Percentiles rank a stretch among this genome's conserved stretches.
Conservation (phyloP, 768 basidiomycete genomes). For the Mrakia gelida region DNA sequence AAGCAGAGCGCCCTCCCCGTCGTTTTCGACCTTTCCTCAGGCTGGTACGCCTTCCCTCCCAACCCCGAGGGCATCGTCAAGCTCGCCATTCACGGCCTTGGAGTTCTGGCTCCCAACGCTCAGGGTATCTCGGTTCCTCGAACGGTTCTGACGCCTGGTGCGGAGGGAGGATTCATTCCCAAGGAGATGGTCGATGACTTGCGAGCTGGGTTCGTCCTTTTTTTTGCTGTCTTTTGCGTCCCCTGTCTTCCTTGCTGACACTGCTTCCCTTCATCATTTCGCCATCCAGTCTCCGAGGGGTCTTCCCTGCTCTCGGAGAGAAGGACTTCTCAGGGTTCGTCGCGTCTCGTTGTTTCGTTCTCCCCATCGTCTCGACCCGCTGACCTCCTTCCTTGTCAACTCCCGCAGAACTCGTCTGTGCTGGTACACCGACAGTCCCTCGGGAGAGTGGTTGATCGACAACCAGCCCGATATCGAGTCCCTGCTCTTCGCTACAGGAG, state of each 20-base stretch:
- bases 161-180: conserved; percentile 63
- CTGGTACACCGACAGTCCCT: conserved; percentile 86
- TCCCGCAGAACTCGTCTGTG: conserved; percentile 16
- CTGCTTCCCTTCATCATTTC: too few species aligned
- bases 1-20: conserved; percentile 10
- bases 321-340: conserved; percentile 60
- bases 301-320: conserved; percentile 73
- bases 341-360: background rate
- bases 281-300: background rate
- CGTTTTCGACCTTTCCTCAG: conserved; percentile 56
- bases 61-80: conserved; percentile 58
- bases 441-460: conserved; percentile 86
- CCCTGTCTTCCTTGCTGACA: background rate
- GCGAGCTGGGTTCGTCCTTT: conserved; percentile 44
- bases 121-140: conserved; percentile 66
- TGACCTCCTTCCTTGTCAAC: background rate
- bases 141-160: conserved; percentile 60
- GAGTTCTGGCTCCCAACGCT: conserved; percentile 46
- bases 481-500: conserved; percentile 77
- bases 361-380: background rate
- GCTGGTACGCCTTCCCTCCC: conserved; percentile 66
- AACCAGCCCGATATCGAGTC: conserved; percentile 54
- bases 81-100: conserved; percentile 55
- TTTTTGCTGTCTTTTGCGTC: too few species aligned
- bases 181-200: conserved; percentile 52